phyloP scores from a whole-genome alignment of 441 rosid species.

The Metrosideros polymorpha region DNA sequence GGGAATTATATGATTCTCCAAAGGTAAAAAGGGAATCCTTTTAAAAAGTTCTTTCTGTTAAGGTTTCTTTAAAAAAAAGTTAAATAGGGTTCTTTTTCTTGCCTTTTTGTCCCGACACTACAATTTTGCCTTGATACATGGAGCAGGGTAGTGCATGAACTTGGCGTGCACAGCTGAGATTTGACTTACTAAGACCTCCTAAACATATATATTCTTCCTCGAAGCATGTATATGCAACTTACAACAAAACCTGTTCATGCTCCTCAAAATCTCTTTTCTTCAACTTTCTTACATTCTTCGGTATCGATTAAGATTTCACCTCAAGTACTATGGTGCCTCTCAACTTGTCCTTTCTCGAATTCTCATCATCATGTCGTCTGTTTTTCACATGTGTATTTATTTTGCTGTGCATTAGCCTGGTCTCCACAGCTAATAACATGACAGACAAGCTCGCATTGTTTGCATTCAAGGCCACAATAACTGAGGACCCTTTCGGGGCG shows the following conservation, averaged over 20 bases:
- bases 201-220: too few relatives aligned
- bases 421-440: neutral
- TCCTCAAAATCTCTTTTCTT: too few relatives aligned
- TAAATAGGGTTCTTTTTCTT: too few relatives aligned
- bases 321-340: neutral
- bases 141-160: neutral
- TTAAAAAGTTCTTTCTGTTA: neutral
- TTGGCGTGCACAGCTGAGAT: neutral
- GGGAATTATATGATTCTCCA: neutral
- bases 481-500: neutral
- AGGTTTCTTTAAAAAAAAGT: too few relatives aligned
- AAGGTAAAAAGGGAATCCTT: neutral
- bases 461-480: neutral
- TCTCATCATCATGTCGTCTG: neutral
- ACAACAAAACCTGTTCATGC: neutral
- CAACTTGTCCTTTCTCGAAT: neutral
- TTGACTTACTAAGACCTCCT: neutral
- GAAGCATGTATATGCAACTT: neutral
- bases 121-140: neutral
- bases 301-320: neutral
- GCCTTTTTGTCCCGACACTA: too few relatives aligned
- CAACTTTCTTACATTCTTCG: neutral
- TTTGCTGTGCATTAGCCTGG: neutral
- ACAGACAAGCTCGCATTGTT: neutral
- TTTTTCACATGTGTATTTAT: neutral